These are phyloP conservation scores for Euphorbia tirucalli DNA, from an alignment of 345 rosid species.

Conservation along the genomic window DNA sequence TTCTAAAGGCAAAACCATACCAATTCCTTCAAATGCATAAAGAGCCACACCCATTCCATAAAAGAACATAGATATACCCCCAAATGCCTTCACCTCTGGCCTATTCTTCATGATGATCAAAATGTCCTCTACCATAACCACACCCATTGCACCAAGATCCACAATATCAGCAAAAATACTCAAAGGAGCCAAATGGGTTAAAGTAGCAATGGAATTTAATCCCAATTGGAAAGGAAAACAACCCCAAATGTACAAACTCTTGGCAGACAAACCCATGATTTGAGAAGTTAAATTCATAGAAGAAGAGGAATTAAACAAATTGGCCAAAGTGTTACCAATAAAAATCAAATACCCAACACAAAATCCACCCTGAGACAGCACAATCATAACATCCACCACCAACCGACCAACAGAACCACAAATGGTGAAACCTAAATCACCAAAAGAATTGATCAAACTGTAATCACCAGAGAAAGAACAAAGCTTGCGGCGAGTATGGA, in stretches of 20 bases:
- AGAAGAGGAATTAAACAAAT: constrained; percentile 33
- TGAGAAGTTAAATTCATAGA: constrained; percentile 23
- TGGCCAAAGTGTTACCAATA: constrained; percentile 56
- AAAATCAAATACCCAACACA: constrained; percentile 84
- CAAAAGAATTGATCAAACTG: constrained; percentile 59
- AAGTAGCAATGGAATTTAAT: constrained; percentile 59
- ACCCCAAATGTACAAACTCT: constrained; percentile 62
- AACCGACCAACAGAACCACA: constrained; percentile 67
- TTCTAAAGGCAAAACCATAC: constrained; percentile 75
- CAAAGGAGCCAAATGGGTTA: constrained; percentile 85
- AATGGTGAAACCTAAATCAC: constrained; percentile 75
- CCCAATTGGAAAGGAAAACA: constrained; percentile 85
- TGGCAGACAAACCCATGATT: constrained; percentile 48
- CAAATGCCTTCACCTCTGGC: constrained; percentile 53
- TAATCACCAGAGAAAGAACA: constrained; percentile 38
- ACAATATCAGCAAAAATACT: constrained; percentile 91
- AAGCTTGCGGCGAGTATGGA: constrained; percentile 72
- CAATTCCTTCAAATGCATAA: constrained; percentile 74
- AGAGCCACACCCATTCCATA: constrained; percentile 84
- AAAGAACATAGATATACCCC: constrained; percentile 57
- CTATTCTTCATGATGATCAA: constrained; percentile 37
- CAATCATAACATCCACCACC: constrained; percentile 64
- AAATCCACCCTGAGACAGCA: constrained; percentile 75
- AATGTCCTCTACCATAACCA: constrained; percentile 61
- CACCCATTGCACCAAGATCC: constrained; percentile 74